Base-by-base conservation (phyloP, 768 basidiomycete genomes). In the Podaxis sp. region DNA sequence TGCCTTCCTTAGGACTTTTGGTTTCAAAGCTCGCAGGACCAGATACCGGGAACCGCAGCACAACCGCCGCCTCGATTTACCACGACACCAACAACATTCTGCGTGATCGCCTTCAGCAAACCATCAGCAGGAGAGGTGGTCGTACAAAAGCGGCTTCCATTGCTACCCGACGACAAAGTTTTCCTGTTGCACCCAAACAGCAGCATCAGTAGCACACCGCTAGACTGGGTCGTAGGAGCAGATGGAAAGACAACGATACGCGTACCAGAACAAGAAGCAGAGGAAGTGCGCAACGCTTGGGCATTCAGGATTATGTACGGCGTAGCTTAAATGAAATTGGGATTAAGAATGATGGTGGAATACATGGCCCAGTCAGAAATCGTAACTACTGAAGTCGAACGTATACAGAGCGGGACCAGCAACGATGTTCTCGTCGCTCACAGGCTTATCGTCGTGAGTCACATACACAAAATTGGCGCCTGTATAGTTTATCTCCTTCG, bases 341-440 rank as follows among this genome's bases (percentile, higher is more conserved):
- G 28, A 48, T 30, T 12, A 44, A 17, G 26, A 5, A 19, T 48
- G 19, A 19, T 40, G 13, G 8, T 9, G 33, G 26, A 40, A 52
- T 52, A 52, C 59, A 60, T 36, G n/a, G 15, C 12, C 15, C 5
- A 6, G 24, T 36, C n/a, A 62, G 12, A 49, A 36, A 44, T 44
- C 30, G 3, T n/a, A 8, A 26, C 61, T 62, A 38, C 74, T 72
- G 56, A 72, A 81, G 30, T 70, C 69, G 68, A 84, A 80, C 46
- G 68, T 68, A 30, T 82, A 66, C 66, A 87, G 76, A 17, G 80
- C 75, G 8, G 84, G 85, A 2, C 88, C 88, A 40, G 86, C 87
- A 40, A 89, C 71, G 28, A 80, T 84, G 63, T 74, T 82, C 33
- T 77, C 76, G 61, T 86, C 84, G 33, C 70, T 70, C 24, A 80